These are phyloP conservation scores for Yamadazyma oceani DNA, from an alignment of 1,139 yeast species.

Conservation along the genomic window DNA sequence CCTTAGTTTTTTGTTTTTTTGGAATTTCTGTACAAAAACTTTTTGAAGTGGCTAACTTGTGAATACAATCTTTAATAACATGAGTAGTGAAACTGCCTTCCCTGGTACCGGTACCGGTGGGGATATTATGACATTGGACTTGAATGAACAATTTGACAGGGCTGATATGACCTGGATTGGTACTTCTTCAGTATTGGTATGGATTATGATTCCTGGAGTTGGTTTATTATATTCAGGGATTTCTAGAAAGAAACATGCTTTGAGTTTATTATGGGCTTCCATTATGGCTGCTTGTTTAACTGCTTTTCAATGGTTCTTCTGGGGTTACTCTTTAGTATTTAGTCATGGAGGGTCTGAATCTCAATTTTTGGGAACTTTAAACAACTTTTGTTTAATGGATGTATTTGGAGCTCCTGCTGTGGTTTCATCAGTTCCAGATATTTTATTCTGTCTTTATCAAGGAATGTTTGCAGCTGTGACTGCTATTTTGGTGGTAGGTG, in stretches of 20 bases:
- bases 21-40: too few relatives aligned
- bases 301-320: conserved; percentile 93
- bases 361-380: conserved; percentile 73
- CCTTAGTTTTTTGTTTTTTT: too few relatives aligned
- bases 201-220: conserved; percentile 95
- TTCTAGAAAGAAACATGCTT: conserved; percentile 88
- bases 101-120: conserved; percentile 73
- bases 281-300: conserved; percentile 82
- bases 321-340: conserved; percentile 92
- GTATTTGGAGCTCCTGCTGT: conserved; percentile 81
- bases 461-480: conserved; percentile 96
- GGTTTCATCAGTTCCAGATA: conserved; percentile 74
- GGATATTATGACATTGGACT: conserved; percentile 67
- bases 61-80: too few relatives aligned
- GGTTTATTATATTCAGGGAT: conserved; percentile 89
- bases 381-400: conserved; percentile 74
- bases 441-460: conserved; percentile 84
- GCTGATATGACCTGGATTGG: conserved; percentile 92
- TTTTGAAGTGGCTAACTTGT: too few relatives aligned
- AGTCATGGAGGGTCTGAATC: conserved; percentile 63
- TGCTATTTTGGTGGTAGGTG: conserved; percentile 92
- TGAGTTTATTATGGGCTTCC: conserved; percentile 91
- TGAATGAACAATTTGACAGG: conserved; percentile 69
- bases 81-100: conserved; percentile 17
- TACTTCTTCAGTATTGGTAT: conserved; percentile 71